Evolutionary conservation across 2,329 filamentous ascomycete species (phyloP).

Genomic region (Periconia digitata): DNA sequence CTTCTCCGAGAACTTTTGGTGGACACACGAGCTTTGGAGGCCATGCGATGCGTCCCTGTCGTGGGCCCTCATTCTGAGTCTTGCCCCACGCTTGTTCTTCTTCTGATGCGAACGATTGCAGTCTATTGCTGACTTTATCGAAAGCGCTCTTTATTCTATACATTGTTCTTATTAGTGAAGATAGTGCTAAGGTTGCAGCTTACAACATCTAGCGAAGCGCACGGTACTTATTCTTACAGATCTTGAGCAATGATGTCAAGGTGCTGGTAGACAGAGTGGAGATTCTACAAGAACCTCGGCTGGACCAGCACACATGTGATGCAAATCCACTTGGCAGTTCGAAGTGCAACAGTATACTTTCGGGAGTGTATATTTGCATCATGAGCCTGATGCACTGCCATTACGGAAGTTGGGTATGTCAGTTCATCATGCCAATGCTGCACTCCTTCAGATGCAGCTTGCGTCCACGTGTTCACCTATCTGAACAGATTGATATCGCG

Average conservation of each 20-base stretch:
- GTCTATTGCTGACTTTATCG: background rate
- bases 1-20: conserved; percentile 9
- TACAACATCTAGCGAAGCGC: too few species aligned
- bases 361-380: too few species aligned
- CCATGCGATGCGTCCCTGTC: conserved; percentile 7
- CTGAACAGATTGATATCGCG: too few species aligned
- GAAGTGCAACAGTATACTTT: too few species aligned
- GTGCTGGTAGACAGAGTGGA: background rate
- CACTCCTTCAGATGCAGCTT: too few species aligned
- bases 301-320: background rate
- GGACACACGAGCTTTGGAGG: conserved; percentile 5
- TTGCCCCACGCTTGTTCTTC: background rate
- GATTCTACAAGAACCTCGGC: background rate
- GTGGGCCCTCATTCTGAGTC: background rate
- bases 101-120: background rate
- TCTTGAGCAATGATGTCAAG: background rate
- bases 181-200: too few species aligned
- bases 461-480: too few species aligned
- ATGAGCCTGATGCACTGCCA: too few species aligned
- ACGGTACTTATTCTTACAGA: background rate
- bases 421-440: too few species aligned
- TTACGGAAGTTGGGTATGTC: too few species aligned
- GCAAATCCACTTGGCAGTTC: too few species aligned
- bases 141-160: conserved; percentile 3
- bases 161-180: conserved; percentile 1